A percentile compares a stretch with the other conserved stretches of the same genome.
These are phyloP conservation scores for Suhomyces chickasaworum DNA, from an alignment of 1,139 yeast species.

Conservation along the genomic window DNA sequence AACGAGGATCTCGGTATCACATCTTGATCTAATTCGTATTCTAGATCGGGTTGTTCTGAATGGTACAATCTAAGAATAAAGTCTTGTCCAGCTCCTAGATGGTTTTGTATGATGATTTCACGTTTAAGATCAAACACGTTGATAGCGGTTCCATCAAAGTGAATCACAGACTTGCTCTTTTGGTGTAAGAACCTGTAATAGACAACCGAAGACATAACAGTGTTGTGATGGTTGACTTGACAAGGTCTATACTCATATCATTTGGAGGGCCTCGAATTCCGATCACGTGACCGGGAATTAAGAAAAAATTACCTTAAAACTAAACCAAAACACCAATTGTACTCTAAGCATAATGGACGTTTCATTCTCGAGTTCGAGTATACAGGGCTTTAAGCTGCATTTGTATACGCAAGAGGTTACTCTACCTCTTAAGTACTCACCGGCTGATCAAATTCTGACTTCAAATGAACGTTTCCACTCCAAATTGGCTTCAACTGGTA, in stretches of 20 bases:
- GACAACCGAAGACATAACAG: conserved; percentile 80
- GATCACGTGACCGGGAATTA: background rate
- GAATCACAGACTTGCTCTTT: conserved; percentile 73
- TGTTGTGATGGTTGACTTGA: too few relatives aligned
- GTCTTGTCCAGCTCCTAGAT: conserved; percentile 80
- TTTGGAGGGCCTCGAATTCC: too few relatives aligned
- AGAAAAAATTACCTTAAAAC: conserved; percentile 3
- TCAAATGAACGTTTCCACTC: conserved; percentile 30
- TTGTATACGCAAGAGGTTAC: conserved; percentile 24
- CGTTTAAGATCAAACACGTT: conserved; percentile 92
- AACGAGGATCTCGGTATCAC: conserved; percentile 87
- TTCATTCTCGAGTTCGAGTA: conserved; percentile 24
- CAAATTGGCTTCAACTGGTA: conserved; percentile 28
- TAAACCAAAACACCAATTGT: conserved; percentile 9
- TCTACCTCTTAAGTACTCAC: conserved; percentile 38
- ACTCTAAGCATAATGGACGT: conserved; percentile 18
- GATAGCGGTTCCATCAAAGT: conserved; percentile 95
- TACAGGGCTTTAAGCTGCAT: conserved; percentile 29
- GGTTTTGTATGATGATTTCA: conserved; percentile 82
- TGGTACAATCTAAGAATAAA: conserved; percentile 72
- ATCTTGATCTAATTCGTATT: conserved; percentile 86
- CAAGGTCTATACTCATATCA: too few relatives aligned
- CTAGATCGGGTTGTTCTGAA: conserved; percentile 69
- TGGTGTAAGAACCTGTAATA: conserved; percentile 89
- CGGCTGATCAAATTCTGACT: conserved; percentile 4